Percentiles rank a stretch among this genome's conserved stretches.
phyloP scores from a whole-genome alignment of 2,329 filamentous ascomycete genomes.

The Sordariomycetes sp. region DNA sequence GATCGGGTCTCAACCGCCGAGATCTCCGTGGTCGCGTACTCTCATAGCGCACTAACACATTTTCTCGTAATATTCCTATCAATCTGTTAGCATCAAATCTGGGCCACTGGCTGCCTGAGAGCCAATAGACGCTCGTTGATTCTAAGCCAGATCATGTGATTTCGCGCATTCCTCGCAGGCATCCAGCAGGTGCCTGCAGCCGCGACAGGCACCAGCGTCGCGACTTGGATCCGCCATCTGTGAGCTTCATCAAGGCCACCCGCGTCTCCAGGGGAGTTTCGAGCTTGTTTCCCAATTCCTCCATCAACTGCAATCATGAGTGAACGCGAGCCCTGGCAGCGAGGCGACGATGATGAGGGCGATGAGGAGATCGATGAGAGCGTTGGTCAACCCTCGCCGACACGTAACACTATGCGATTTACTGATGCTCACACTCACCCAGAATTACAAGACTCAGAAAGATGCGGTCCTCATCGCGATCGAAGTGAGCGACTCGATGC shows the following conservation, averaged over 20 bases:
- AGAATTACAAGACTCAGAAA: conserved; percentile 87
- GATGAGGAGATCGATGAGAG: conserved; percentile 49
- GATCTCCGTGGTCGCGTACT: background rate
- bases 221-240: background rate
- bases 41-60: background rate
- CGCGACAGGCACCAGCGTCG: conserved; percentile 1
- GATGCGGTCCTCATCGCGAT: conserved; percentile 98
- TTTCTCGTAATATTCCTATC: background rate
- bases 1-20: background rate
- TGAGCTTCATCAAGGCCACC: background rate
- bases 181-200: background rate
- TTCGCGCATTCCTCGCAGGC: conserved; percentile 3
- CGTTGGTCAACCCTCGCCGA: conserved; percentile 24
- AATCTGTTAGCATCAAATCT: background rate
- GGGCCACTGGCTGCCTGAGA: background rate
- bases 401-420: conserved; percentile 6
- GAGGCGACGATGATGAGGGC: conserved; percentile 45
- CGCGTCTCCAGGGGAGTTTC: background rate
- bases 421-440: conserved; percentile 2
- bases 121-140: background rate
- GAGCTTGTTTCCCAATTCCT: background rate
- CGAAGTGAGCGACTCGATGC: conserved; percentile 82
- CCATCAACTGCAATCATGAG: background rate
- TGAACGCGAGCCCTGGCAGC: conserved; percentile 2
- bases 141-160: conserved; percentile 8